Percentiles rank a stretch among this genome's conserved stretches.
Evolutionary conservation across 1,284 basidiomycete genomes (phyloP).

Genomic region (Caloboletus inedulis): DNA sequence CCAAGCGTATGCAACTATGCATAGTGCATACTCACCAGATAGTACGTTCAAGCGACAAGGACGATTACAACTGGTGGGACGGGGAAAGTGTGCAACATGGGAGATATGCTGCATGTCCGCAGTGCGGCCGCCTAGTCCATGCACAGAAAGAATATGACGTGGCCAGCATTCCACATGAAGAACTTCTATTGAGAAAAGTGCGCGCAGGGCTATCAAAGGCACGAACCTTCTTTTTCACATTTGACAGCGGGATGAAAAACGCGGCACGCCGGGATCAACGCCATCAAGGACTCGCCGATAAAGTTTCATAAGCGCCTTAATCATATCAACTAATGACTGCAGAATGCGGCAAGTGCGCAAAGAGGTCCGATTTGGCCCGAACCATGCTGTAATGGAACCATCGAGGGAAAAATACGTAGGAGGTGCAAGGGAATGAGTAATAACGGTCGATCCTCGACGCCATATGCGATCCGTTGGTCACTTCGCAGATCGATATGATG

Average conservation of each 20-base stretch:
- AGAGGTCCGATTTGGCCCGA: conserved; percentile 8
- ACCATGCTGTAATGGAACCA: conserved; percentile 29
- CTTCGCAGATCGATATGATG: conserved; percentile 22
- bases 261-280: conserved; percentile 28
- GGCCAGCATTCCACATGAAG: conserved; percentile 18
- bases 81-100: background rate
- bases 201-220: conserved; percentile 22
- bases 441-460: conserved; percentile 23
- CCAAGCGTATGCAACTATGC: conserved; percentile 2
- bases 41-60: background rate
- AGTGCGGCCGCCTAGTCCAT: conserved; percentile 22
- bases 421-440: conserved; percentile 7
- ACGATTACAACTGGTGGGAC: background rate
- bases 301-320: conserved; percentile 31
- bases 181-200: conserved; percentile 23
- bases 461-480: conserved; percentile 11
- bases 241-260: conserved; percentile 15
- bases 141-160: conserved; percentile 19
- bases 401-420: conserved; percentile 14
- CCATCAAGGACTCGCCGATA: conserved; percentile 28
- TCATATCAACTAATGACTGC: conserved; percentile 24
- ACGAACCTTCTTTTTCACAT: conserved; percentile 28
- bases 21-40: conserved; percentile 1
- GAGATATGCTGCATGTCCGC: conserved; percentile 23
- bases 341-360: conserved; percentile 15